Conservation (phyloP, 2,329 filamentous ascomycete species). For the Calonectria henricotiae region DNA sequence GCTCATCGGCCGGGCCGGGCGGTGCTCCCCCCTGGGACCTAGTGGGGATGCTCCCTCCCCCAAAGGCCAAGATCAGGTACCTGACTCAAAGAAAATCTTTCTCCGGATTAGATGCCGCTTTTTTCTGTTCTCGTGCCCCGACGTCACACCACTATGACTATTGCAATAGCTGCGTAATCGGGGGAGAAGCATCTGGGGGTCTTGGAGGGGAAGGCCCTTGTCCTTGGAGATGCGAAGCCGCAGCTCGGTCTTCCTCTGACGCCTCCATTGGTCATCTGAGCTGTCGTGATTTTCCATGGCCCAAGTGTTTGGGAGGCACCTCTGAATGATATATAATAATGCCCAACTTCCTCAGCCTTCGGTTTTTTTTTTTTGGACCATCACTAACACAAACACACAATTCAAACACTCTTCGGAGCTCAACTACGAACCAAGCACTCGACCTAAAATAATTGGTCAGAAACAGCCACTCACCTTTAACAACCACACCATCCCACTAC, state of each 20-base stretch:
- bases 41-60: not conserved
- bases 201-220: not conserved
- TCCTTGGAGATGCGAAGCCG: constrained; percentile 38
- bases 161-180: constrained; percentile 30
- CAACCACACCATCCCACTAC: too few species aligned
- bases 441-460: not conserved
- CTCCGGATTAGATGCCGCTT: constrained; percentile 6
- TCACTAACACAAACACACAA: constrained; percentile 31
- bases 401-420: constrained; percentile 22
- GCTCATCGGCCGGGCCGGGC: constrained; percentile 28
- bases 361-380: constrained; percentile 9
- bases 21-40: not conserved
- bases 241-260: constrained; percentile 13
- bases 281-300: constrained; percentile 37
- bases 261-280: constrained; percentile 37
- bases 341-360: constrained; percentile 32
- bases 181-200: constrained; percentile 26
- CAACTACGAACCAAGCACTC: constrained; percentile 13
- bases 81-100: constrained; percentile 6
- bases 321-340: constrained; percentile 41
- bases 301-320: constrained; percentile 37
- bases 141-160: constrained; percentile 48
- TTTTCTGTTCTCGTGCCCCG: constrained; percentile 22
- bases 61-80: not conserved
- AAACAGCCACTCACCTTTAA: too few species aligned